Conservation (phyloP, 116 monocot genomes). For the Papilionanthe hybrid region DNA sequence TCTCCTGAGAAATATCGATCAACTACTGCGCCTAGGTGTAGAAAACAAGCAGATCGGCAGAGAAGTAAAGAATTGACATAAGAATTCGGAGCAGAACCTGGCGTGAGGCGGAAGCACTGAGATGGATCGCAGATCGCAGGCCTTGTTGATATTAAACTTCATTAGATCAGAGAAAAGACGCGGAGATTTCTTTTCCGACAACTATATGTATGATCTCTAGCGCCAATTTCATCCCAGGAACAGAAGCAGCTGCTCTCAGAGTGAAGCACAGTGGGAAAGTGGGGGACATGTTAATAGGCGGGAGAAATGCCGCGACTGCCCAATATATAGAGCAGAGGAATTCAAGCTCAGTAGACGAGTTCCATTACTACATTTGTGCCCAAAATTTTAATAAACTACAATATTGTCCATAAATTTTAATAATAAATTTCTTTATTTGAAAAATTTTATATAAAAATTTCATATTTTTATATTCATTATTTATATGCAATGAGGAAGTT, state of each 20-base stretch:
- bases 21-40: neutral
- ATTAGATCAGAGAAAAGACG: slow-evolving; percentile 18
- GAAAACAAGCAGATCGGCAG: neutral
- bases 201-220: neutral
- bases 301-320: neutral
- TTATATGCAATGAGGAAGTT: no score
- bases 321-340: neutral
- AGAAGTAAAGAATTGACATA: neutral
- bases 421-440: no score
- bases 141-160: slow-evolving; percentile 95
- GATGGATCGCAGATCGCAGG: slow-evolving; percentile 92
- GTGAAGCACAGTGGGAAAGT: neutral
- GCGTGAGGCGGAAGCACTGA: slow-evolving; percentile 88
- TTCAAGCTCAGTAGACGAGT: neutral
- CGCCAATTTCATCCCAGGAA: neutral
- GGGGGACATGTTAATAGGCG: neutral
- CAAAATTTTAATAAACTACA: no score
- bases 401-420: no score
- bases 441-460: no score
- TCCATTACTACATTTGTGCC: no score
- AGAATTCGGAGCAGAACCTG: slow-evolving; percentile 36
- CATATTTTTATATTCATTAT: no score
- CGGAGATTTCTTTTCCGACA: neutral
- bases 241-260: neutral
- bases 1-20: slow-evolving; percentile 29